Base-by-base conservation (phyloP, 176 grass and related monocot genomes). In the Triticum dicoccoides region DNA sequence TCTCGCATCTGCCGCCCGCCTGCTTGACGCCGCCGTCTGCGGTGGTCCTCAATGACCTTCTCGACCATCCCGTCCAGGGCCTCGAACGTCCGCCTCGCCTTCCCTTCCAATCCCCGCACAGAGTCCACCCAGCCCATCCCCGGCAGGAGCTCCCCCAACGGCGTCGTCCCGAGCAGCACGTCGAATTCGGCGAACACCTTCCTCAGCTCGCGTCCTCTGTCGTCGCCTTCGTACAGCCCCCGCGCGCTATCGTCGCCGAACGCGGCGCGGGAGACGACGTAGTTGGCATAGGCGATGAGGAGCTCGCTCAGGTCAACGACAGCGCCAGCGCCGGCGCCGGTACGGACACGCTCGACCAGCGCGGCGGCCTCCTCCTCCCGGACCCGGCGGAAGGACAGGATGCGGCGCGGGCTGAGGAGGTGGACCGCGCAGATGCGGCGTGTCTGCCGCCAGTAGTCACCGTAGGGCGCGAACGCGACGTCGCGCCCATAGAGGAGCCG, bases 71-170 rank as follows among this genome's bases (percentile, higher is more conserved):
- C 18, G 54, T 58, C 54, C 3, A 58, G 54, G 6, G 54, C 54
- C 38, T 73, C 64, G 18, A 89, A 73, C 47, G 83, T 89, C 21
- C 67, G 80, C 63, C 23, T 77, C 3, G 63, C 34, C 66, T 18
- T 89, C 15, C 20, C 27, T 10, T 86, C 76, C 6, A 73, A 5
- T 1, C 92, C 89, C 3, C 13, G 17, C 15, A 81, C 8, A 7
- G 29, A 13, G 84, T 95, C 93, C 14, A 92, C 49, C 90, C 89
- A 95, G 18, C 86, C 69, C 32, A 95, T 72, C 44, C 82, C 85
- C 12, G 90, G 87, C 79, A 92, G 14, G 17, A 76, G 33, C 25
- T 95, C 85, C 9, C 61, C 90, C 1, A 88, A 1, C 1, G 80
- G 85, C 35, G 7, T 14, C 59, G 25, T 86, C 67, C 33, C 76